phyloP scores from a whole-genome alignment of 441 rosid species.

The Aquilaria agallochum region DNA sequence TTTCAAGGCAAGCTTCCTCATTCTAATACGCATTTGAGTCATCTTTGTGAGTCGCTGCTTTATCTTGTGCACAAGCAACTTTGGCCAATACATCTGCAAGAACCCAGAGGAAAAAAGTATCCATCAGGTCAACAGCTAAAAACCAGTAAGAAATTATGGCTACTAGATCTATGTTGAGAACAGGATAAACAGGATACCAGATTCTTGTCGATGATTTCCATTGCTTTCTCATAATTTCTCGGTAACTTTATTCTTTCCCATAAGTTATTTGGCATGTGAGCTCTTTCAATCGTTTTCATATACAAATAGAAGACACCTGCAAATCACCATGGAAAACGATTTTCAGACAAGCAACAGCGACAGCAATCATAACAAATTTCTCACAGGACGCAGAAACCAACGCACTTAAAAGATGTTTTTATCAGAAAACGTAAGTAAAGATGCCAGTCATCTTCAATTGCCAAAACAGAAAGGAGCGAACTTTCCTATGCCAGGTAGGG shows the following conservation, averaged over 20 bases:
- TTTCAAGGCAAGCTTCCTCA: constrained; percentile 81
- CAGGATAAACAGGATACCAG: constrained; percentile 42
- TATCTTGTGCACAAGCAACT: constrained; percentile 73
- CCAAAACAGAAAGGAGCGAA: no score
- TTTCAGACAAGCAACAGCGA: neutral
- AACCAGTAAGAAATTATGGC: no score
- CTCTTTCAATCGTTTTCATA: constrained; percentile 93
- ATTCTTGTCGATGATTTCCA: constrained; percentile 80
- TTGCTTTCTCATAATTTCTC: constrained; percentile 77
- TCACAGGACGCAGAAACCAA: neutral
- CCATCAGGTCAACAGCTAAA: neutral
- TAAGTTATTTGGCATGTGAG: constrained; percentile 77
- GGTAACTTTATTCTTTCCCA: constrained; percentile 93
- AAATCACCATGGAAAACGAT: constrained; percentile 1
- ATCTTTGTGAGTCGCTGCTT: constrained; percentile 87
- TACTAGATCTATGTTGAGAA: neutral
- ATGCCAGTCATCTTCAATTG: no score
- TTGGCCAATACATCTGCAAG: constrained; percentile 76
- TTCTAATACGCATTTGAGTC: constrained; percentile 94
- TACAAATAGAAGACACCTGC: constrained; percentile 79
- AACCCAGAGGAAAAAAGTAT: neutral
- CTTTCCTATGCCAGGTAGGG: no score
- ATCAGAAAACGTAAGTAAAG: no score
- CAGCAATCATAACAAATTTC: neutral
- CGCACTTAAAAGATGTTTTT: no score